A percentile compares a stretch with the other conserved stretches of the same genome.
These are phyloP conservation scores for Pelargonium nanum DNA, from an alignment of 345 rosid genomes.

Conservation along the genomic window DNA sequence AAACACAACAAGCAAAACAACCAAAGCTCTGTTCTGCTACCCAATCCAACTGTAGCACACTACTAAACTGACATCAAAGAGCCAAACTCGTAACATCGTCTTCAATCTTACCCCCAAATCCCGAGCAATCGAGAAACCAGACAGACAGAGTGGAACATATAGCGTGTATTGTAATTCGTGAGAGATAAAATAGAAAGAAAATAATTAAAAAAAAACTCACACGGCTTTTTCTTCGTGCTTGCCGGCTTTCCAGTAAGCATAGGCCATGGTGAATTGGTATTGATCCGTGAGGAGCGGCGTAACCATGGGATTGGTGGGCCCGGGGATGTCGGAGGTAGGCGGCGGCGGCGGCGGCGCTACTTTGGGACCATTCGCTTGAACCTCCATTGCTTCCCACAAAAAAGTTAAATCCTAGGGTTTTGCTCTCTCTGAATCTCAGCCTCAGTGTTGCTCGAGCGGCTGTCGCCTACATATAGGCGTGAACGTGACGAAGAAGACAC, in stretches of 20 bases:
- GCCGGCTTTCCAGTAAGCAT: conserved; percentile 95
- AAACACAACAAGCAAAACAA: neutral
- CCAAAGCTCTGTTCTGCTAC: neutral
- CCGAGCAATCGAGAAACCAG: no score
- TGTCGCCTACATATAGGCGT: neutral
- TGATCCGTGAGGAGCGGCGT: conserved; percentile 91
- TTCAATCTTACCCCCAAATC: neutral
- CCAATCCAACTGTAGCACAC: no score
- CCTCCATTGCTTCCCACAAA: conserved; percentile 17
- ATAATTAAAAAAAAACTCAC: conserved; percentile 42
- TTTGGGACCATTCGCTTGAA: conserved; percentile 19
- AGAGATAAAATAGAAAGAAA: neutral
- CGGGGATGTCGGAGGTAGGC: conserved; percentile 30
- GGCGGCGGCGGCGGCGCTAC: conserved; percentile 14
- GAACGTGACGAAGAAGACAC: neutral
- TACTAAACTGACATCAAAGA: neutral
- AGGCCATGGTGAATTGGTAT: conserved; percentile 96
- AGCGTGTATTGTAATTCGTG: neutral
- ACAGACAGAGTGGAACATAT: neutral
- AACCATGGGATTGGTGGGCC: conserved; percentile 89
- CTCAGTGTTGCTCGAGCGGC: neutral
- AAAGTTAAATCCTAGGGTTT: neutral
- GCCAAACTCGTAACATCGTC: no score
- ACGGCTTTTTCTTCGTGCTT: conserved; percentile 78
- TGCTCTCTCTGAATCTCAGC: no score